These are phyloP conservation scores for Stromatinia cepivora DNA, from an alignment of 2,329 filamentous ascomycete species.

Conservation along the genomic window DNA sequence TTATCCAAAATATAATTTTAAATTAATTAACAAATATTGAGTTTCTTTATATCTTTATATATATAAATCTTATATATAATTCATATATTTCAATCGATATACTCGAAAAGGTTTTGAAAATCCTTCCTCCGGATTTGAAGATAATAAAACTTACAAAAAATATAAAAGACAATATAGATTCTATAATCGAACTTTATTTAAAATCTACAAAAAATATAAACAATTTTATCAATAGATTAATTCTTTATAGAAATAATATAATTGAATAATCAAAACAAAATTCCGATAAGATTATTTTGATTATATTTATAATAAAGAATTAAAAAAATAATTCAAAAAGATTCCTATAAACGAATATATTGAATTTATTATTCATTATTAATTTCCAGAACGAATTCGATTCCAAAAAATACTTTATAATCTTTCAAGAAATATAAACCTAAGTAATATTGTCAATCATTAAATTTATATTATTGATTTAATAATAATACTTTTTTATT, in stretches of 20 bases:
- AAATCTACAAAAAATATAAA: neutral
- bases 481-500: neutral
- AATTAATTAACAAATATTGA: neutral
- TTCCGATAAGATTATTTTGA: slow-evolving; percentile 12
- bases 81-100: neutral
- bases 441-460: neutral
- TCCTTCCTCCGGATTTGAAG: neutral
- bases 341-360: neutral
- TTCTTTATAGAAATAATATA: neutral
- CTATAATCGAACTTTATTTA: neutral
- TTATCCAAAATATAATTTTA: neutral
- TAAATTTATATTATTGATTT: neutral
- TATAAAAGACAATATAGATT: neutral
- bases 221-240: neutral
- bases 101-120: neutral
- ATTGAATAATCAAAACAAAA: neutral
- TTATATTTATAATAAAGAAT: slow-evolving; percentile 8
- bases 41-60: neutral
- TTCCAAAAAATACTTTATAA: neutral
- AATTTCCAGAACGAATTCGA: too few species aligned
- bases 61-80: slow-evolving; percentile 10
- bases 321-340: neutral
- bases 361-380: neutral
- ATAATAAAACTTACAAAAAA: neutral
- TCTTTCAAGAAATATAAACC: neutral